Percentiles rank a stretch among this genome's conserved stretches.
Evolutionary conservation across 2,329 filamentous ascomycete species (phyloP).

Genomic region (Aspergillus sp.): DNA sequence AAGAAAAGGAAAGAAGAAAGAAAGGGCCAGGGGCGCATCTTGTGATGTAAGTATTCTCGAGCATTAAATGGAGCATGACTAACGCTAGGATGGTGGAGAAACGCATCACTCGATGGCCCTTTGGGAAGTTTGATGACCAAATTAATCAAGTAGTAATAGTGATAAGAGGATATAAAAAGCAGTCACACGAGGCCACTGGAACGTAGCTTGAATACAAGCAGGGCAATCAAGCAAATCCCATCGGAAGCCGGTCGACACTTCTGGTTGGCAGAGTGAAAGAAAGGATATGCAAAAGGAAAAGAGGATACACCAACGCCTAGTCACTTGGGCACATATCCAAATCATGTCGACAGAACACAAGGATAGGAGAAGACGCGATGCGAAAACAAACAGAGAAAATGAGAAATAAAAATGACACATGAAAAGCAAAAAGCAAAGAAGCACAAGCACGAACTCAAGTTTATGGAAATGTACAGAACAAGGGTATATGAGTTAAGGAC

Average conservation of each 20-base stretch:
- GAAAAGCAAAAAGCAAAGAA: constrained; percentile 1
- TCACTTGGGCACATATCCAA: constrained; percentile 36
- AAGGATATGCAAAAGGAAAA: constrained; percentile 29
- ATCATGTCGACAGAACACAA: constrained; percentile 26
- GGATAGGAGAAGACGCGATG: constrained; percentile 20
- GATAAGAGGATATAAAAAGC: constrained; percentile 23
- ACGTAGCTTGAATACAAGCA: constrained; percentile 17
- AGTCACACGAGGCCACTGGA: constrained; percentile 26
- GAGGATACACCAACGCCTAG: constrained; percentile 39
- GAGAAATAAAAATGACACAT: too few species aligned
- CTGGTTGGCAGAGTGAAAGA: constrained; percentile 17
- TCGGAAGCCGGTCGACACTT: constrained; percentile 18
- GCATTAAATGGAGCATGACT: constrained; percentile 18
- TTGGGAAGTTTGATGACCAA: constrained; percentile 9
- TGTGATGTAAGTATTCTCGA: constrained; percentile 10
- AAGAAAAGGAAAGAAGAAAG: constrained; percentile 4
- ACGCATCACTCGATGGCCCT: constrained; percentile 12
- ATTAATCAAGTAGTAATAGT: constrained; percentile 33
- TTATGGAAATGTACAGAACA: constrained; percentile 41
- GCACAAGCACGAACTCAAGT: constrained; percentile 16
- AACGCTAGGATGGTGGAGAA: constrained; percentile 15
- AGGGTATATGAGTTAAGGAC: constrained; percentile 42
- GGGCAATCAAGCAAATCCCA: constrained; percentile 7
- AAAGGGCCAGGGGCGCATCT: constrained; percentile 8
- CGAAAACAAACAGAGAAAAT: constrained; percentile 1